A percentile compares a stretch with the other conserved stretches of the same genome.
Evolutionary conservation across 1,284 basidiomycete genomes (phyloP).

Genomic region (Cerioporus squamosus): DNA sequence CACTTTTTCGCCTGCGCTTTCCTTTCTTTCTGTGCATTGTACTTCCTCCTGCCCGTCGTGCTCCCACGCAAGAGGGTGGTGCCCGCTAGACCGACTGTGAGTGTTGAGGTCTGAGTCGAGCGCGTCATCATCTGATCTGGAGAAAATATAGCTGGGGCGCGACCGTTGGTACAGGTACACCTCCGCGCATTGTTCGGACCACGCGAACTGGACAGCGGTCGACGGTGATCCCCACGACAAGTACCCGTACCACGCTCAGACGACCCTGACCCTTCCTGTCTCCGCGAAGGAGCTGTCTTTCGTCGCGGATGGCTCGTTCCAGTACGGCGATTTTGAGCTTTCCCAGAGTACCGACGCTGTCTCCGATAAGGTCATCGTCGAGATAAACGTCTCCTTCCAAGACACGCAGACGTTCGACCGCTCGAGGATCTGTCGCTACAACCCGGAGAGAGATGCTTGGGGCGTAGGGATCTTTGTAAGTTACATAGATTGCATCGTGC

Average conservation of each 20-base stretch:
- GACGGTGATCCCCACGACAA: background rate
- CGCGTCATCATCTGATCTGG: no score
- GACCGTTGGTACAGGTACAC: background rate
- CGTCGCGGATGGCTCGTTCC: conserved; percentile 25
- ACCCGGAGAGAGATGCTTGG: conserved; percentile 20
- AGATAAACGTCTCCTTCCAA: conserved; percentile 24
- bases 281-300: conserved; percentile 30
- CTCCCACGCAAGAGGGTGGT: background rate
- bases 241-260: conserved; percentile 5
- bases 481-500: background rate
- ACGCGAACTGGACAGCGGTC: conserved; percentile 1
- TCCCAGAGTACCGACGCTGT: conserved; percentile 12
- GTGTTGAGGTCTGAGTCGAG: no score
- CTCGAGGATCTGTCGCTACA: conserved; percentile 28
- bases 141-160: no score
- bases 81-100: background rate
- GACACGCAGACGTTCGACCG: conserved; percentile 16
- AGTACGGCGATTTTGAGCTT: conserved; percentile 29
- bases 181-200: background rate
- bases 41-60: background rate
- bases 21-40: conserved; percentile 7
- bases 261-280: conserved; percentile 29
- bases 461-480: conserved; percentile 36
- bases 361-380: conserved; percentile 22
- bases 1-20: conserved; percentile 12